Evolutionary conservation across 1,284 basidiomycete genomes (phyloP), one percentile per base, ranked within the genome.

Genomic region (Chalciporus sp.): DNA sequence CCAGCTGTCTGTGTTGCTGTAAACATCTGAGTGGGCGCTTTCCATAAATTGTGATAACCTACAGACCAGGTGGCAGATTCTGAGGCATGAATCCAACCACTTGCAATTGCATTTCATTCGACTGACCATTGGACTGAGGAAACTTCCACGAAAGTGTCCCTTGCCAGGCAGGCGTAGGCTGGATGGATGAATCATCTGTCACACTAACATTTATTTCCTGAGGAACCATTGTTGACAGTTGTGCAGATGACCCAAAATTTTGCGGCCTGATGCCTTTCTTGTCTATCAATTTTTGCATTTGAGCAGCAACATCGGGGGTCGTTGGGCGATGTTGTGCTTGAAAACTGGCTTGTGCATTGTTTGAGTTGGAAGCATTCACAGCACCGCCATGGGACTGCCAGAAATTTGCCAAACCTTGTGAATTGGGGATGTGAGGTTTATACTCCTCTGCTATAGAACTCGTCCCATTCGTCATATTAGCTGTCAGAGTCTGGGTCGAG

Each of bases 1-100:
- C 86, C 86, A 89, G 0, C 72, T 77, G 1, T 81, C 73, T 7
- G 72, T 58, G 41, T 69, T 77, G 57, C 86, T 88, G 53, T 52
- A 23, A 48, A 53, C 8, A 12, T 33, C n/a, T 58, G 41, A 60
- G 43, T 41, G 7, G 23, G 51, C 39, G 42, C 39, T 12, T 35
- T 35, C 1, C 14, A 41, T n/a, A 47, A 37, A 40, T 14, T 12
- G 19, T 20, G 48, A 51, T 11, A 17, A 62, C 72, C 43, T 57
- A 80, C 76, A 73, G 58, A 51, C 75, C 66, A 23, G 59, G 60
- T n/a, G 42, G 31, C n/a, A 41, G 29, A 12, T 27, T 23, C 14
- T 43, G 1, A 17, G 51, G 7, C 17, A 58, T 57, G 11, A 53
- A 60, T 27, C 74, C 75, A 27, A 72, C 43, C 1, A 85, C 77